Conservation (phyloP, 2,329 filamentous ascomycete species). For the Pleoardoris graminearum region DNA sequence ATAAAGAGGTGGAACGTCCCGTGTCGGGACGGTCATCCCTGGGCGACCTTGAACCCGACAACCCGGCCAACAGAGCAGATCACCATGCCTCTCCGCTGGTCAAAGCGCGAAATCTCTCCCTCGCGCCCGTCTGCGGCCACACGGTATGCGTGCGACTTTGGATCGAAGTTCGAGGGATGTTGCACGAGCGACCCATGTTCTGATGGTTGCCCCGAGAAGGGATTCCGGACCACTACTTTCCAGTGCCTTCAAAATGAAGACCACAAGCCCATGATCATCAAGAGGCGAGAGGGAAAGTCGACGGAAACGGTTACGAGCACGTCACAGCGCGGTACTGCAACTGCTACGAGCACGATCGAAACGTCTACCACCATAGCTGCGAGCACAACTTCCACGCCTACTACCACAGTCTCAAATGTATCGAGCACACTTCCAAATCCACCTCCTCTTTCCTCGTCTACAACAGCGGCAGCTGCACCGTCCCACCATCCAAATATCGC, state of each 20-base stretch:
- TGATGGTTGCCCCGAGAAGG: conserved; percentile 37
- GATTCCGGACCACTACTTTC: conserved; percentile 23
- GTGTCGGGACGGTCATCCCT: background rate
- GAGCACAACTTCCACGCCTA: too few species aligned
- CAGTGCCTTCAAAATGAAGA: background rate
- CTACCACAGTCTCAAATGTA: background rate
- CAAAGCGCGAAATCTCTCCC: conserved; percentile 24
- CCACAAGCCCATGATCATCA: background rate
- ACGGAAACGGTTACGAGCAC: too few species aligned
- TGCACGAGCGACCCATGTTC: conserved; percentile 42
- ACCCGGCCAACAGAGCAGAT: background rate
- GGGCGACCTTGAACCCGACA: background rate
- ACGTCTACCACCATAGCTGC: too few species aligned
- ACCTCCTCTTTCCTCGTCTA: background rate
- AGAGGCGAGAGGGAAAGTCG: background rate
- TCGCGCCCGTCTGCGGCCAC: conserved; percentile 39
- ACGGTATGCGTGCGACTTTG: conserved; percentile 42
- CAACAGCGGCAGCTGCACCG: background rate
- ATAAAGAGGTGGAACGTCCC: background rate
- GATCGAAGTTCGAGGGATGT: conserved; percentile 44
- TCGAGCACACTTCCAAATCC: background rate
- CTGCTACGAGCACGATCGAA: too few species aligned
- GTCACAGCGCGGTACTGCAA: too few species aligned
- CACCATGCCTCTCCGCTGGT: conserved; percentile 1
- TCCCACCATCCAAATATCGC: background rate